Percentiles rank a stretch among this genome's conserved stretches.
Evolutionary conservation across 2,329 filamentous ascomycete species (phyloP).

Genomic region (Colletotrichum costaricense): DNA sequence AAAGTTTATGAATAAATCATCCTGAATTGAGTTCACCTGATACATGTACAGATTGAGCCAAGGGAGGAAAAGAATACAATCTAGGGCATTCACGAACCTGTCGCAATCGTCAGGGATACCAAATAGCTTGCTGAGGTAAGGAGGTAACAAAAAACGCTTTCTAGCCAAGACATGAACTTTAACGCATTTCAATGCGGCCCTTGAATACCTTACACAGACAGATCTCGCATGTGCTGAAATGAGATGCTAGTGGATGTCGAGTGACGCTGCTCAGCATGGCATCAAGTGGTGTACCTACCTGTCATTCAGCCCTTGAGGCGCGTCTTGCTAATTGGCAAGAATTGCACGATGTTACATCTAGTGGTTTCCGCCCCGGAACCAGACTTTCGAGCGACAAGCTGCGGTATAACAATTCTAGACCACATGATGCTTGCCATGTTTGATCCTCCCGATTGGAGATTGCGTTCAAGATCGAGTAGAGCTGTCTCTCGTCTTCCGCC

Average conservation of each 20-base stretch:
- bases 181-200: neutral
- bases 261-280: neutral
- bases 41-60: neutral
- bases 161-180: conserved; percentile 25
- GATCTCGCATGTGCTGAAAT: conserved; percentile 7
- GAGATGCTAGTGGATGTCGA: conserved; percentile 9
- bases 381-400: neutral
- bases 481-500: neutral
- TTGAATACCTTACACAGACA: neutral
- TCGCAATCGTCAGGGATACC: conserved; percentile 1
- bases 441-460: conserved; percentile 26
- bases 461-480: conserved; percentile 7
- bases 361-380: neutral
- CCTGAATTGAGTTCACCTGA: neutral
- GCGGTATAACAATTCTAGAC: neutral
- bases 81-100: neutral
- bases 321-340: neutral
- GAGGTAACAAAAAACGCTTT: conserved; percentile 9
- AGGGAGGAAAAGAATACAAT: conserved; percentile 7
- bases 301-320: neutral
- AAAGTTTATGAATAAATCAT: neutral
- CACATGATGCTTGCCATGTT: conserved; percentile 16
- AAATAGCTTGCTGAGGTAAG: conserved; percentile 17
- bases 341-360: neutral
- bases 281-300: neutral